Percentiles rank a stretch among this genome's conserved stretches.
Conservation (phyloP, 192 early-diverging fungal species). For the Allomyces javanicus region DNA sequence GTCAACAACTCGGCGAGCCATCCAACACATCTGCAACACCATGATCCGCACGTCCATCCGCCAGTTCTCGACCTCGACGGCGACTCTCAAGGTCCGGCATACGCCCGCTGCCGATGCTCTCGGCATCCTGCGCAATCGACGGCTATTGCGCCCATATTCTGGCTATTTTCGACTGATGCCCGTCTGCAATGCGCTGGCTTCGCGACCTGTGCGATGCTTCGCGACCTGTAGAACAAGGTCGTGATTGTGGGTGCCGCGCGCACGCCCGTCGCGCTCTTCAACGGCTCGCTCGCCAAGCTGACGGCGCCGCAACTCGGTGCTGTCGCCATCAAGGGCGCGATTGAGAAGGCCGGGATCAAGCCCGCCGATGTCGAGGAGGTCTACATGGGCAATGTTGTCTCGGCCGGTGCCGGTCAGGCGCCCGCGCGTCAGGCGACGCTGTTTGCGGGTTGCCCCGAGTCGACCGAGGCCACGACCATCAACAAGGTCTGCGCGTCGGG, state of each 20-base stretch:
- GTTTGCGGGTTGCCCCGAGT: conserved; percentile 52
- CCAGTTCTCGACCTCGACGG: no score
- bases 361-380: conserved; percentile 76
- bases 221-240: conserved; percentile 15
- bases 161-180: no score
- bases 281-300: conserved; percentile 64
- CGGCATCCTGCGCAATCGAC: no score
- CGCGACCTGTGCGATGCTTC: no score
- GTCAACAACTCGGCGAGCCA: no score
- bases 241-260: conserved; percentile 56
- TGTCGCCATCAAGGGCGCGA: conserved; percentile 61
- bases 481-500: conserved; percentile 98
- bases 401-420: conserved; percentile 71
- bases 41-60: no score
- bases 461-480: conserved; percentile 86
- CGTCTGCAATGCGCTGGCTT: no score
- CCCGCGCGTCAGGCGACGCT: conserved; percentile 83
- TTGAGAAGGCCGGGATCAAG: conserved; percentile 62
- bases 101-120: no score
- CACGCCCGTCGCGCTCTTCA: conserved; percentile 83
- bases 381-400: conserved; percentile 89
- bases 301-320: conserved; percentile 70
- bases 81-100: no score
- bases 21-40: no score
- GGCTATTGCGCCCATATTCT: no score